These are phyloP conservation scores for Lithospermum erythrorhizon DNA, from an alignment of 257 asterid genomes.

Conservation along the genomic window DNA sequence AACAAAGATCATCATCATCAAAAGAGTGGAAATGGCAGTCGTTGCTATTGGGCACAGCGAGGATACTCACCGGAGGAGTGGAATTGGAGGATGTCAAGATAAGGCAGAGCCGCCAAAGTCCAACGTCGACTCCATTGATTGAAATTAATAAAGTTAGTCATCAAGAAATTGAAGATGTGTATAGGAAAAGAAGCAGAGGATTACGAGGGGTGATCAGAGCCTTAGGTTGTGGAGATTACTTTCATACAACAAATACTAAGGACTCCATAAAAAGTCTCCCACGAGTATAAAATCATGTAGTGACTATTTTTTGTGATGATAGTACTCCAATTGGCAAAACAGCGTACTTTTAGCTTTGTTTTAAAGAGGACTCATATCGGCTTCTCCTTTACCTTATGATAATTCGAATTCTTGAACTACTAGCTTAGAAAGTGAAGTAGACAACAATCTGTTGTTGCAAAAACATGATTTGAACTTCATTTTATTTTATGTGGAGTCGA, in stretches of 20 bases:
- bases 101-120: slow-evolving; percentile 42
- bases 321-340: too few relatives aligned
- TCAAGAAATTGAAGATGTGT: slow-evolving; percentile 2
- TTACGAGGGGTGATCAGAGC: slow-evolving; percentile 44
- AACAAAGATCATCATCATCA: slow-evolving; percentile 21
- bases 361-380: too few relatives aligned
- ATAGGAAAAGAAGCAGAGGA: slow-evolving; percentile 13
- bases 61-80: slow-evolving; percentile 30
- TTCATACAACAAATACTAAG: slow-evolving; percentile 14
- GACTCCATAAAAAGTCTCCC: slow-evolving; percentile 12
- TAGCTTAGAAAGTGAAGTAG: too few relatives aligned
- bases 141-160: slow-evolving; percentile 5
- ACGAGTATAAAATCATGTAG: slow-evolving; percentile 7
- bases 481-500: too few relatives aligned
- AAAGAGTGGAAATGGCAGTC: slow-evolving; percentile 42
- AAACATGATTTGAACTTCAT: too few relatives aligned
- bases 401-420: too few relatives aligned
- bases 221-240: slow-evolving; percentile 45
- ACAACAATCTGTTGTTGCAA: too few relatives aligned
- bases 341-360: too few relatives aligned
- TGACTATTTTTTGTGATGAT: too few relatives aligned
- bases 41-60: slow-evolving; percentile 41
- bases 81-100: slow-evolving; percentile 46
- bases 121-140: slow-evolving; percentile 11
- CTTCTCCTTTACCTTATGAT: too few relatives aligned